phyloP scores from a whole-genome alignment of 2,329 filamentous ascomycete species.

The Arachnomyces sp. region DNA sequence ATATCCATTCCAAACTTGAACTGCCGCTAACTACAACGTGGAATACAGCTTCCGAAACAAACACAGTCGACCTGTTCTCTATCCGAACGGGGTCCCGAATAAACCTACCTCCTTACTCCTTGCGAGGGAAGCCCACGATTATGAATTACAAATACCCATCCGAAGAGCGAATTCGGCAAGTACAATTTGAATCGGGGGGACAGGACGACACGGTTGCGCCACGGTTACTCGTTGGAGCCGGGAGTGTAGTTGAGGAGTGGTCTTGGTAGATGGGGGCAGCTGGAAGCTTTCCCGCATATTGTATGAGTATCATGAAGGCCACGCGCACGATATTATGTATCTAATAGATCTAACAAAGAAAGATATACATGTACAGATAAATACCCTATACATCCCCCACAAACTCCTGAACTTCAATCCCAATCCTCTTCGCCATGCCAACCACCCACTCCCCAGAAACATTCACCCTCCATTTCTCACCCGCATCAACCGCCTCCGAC shows the following conservation, averaged over 20 bases:
- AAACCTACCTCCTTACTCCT: conserved; percentile 7
- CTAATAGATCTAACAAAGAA: too few species aligned
- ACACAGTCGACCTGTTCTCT: conserved; percentile 30
- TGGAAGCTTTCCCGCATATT: neutral
- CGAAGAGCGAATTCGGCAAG: conserved; percentile 19
- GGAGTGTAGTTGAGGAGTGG: conserved; percentile 30
- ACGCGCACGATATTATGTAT: too few species aligned
- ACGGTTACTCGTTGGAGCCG: conserved; percentile 26
- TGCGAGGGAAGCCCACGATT: conserved; percentile 5
- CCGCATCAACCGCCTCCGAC: conserved; percentile 28
- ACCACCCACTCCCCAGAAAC: conserved; percentile 40
- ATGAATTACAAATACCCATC: conserved; percentile 18
- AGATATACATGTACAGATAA: too few species aligned
- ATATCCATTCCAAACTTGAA: neutral
- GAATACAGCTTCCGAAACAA: conserved; percentile 27
- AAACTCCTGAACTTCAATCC: conserved; percentile 38
- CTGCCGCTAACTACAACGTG: conserved; percentile 3
- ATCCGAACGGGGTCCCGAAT: conserved; percentile 28
- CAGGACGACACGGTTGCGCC: conserved; percentile 21
- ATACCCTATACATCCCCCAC: conserved; percentile 1
- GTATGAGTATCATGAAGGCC: neutral
- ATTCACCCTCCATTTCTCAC: conserved; percentile 42
- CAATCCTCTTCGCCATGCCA: conserved; percentile 36
- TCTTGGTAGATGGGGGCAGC: too few species aligned
- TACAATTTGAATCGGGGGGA: conserved; percentile 27